These are phyloP conservation scores for Persicaria maculosa DNA, from an alignment of 148 eudicot species.

Conservation along the genomic window DNA sequence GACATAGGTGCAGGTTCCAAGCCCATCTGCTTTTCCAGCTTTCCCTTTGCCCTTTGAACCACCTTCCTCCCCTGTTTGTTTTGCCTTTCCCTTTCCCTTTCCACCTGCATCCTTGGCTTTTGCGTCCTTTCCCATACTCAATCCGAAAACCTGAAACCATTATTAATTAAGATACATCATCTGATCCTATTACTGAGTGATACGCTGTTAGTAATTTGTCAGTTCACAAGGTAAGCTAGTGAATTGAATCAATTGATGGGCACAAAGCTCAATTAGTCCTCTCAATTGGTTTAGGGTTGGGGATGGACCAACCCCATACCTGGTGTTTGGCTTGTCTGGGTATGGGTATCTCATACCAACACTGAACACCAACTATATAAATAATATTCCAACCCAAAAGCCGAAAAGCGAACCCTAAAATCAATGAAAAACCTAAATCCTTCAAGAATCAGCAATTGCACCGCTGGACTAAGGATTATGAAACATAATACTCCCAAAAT, in stretches of 20 bases:
- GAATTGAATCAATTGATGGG: too few species aligned
- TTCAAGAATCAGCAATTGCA: not conserved
- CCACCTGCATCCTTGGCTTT: conserved; percentile 67
- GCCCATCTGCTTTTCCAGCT: conserved; percentile 78
- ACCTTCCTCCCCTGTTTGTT: conserved; percentile 62
- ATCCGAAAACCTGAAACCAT: not conserved
- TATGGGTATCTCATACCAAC: too few species aligned
- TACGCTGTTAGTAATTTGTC: too few species aligned
- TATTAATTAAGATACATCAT: not conserved
- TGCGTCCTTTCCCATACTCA: conserved; percentile 66
- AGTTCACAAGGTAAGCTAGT: too few species aligned
- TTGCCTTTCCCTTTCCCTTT: conserved; percentile 88
- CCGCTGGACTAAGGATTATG: not conserved
- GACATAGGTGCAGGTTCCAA: conserved; percentile 94
- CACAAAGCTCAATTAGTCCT: too few species aligned
- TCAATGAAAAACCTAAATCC: not conserved
- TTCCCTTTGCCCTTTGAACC: conserved; percentile 82
- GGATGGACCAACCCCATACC: too few species aligned
- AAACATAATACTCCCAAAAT: not conserved
- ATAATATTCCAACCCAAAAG: too few species aligned
- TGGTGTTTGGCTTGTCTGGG: too few species aligned
- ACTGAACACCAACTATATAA: too few species aligned
- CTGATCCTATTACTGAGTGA: too few species aligned
- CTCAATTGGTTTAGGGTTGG: too few species aligned
- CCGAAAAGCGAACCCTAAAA: not conserved